Evolutionary conservation across 176 grass and related monocot genomes (phyloP).

Genomic region (Bothriochloa decipiens): DNA sequence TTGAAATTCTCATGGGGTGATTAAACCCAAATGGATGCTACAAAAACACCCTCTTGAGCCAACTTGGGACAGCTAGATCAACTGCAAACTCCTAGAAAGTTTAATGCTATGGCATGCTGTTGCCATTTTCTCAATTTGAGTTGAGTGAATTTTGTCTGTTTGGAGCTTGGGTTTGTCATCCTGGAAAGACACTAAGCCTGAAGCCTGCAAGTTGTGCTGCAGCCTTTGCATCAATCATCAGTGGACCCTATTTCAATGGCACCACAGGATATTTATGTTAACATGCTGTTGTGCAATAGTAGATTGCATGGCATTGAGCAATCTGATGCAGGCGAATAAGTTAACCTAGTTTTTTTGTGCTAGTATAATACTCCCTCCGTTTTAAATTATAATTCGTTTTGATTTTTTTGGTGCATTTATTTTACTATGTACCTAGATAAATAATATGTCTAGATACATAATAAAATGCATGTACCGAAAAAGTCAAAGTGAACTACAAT

Average conservation of each 20-base stretch:
- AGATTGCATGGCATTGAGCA: slow-evolving; percentile 10
- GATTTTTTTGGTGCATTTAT: too few species aligned
- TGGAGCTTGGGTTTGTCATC: neutral
- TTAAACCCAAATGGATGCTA: slow-evolving; percentile 20
- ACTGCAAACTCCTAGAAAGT: neutral
- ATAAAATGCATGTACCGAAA: too few species aligned
- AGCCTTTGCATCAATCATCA: slow-evolving; percentile 27
- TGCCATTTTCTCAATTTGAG: slow-evolving; percentile 24
- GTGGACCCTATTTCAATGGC: neutral
- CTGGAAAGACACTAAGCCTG: neutral
- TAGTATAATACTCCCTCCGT: too few species aligned
- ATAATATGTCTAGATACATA: too few species aligned
- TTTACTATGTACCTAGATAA: too few species aligned
- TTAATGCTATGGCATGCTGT: neutral
- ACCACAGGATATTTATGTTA: neutral
- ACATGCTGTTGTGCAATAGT: slow-evolving; percentile 24
- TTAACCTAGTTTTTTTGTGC: slow-evolving; percentile 23
- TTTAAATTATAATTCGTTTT: too few species aligned
- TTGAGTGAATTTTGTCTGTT: neutral
- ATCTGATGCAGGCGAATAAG: neutral
- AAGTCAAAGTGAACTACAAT: too few species aligned
- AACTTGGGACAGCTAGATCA: slow-evolving; percentile 22
- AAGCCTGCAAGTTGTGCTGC: neutral
- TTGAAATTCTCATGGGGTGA: slow-evolving; percentile 32
- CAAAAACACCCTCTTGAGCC: neutral